phyloP scores from a whole-genome alignment of 208 protist genomes.

The Crithidia bombi region DNA sequence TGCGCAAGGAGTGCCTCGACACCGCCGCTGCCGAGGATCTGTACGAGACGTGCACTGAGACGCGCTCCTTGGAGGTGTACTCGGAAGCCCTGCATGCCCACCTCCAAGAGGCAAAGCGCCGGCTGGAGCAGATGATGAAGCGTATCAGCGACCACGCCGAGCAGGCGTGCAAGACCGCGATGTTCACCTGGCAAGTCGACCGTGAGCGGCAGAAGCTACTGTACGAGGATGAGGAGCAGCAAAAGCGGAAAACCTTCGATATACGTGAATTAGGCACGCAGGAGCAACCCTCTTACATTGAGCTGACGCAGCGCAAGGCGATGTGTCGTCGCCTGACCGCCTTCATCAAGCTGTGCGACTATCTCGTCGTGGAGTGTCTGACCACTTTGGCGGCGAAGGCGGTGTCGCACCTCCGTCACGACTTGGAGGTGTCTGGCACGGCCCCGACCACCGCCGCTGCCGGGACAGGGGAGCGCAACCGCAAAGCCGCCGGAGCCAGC shows the following conservation, averaged over 20 bases:
- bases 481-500: neutral
- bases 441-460: neutral
- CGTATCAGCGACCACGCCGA: slow-evolving; percentile 87
- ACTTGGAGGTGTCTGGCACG: slow-evolving; percentile 70
- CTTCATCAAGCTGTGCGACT: slow-evolving; percentile 96
- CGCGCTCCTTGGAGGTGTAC: slow-evolving; percentile 77
- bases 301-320: slow-evolving; percentile 91
- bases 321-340: slow-evolving; percentile 91
- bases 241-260: slow-evolving; percentile 85
- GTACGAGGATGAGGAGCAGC: slow-evolving; percentile 72
- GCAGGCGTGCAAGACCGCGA: slow-evolving; percentile 91
- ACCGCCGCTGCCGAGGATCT: slow-evolving; percentile 65
- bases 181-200: slow-evolving; percentile 85
- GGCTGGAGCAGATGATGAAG: slow-evolving; percentile 87
- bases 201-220: slow-evolving; percentile 73
- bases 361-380: slow-evolving; percentile 93
- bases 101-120: slow-evolving; percentile 59
- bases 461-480: slow-evolving; percentile 2
- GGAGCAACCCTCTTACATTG: slow-evolving; percentile 93
- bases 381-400: slow-evolving; percentile 83
- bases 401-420: slow-evolving; percentile 71
- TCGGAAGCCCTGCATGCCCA: slow-evolving; percentile 53
- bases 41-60: slow-evolving; percentile 76
- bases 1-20: slow-evolving; percentile 85
- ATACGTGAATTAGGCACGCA: slow-evolving; percentile 80